Evolutionary conservation across 208 protist species (phyloP), one percentile per base, ranked within the genome.

Genomic region (Leishmania braziliensis): DNA sequence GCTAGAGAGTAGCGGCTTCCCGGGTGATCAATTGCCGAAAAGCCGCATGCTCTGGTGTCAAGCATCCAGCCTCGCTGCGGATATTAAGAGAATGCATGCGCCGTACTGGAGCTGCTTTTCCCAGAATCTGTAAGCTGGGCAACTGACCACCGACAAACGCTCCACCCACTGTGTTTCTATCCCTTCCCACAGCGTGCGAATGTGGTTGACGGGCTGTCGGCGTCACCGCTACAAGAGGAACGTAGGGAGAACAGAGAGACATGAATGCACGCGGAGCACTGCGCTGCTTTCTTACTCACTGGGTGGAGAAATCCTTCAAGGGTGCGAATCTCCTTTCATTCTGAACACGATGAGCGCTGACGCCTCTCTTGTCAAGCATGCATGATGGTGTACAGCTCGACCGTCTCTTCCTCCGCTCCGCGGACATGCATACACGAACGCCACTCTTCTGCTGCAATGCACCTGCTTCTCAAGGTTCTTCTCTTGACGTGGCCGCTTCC

Each of bases 21-120:
- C 51, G 6, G 65, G 73, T 10, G 16, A 75, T 18, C 77, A 63
- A n/a, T 78, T 95, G 29, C 89, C 92, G 3, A 68, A 53, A 12
- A 87, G 84, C 23, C 77, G 86, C 14, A 93, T 96, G 93, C 80
- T 96, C 39, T 89, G 85, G 84, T 86, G 66, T 36, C 93, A 96
- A 71, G 74, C 80, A 18, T 60, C 74, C 5, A 56, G n/a, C 0
- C 80, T 84, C 14, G 80, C 69, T 26, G 51, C 23, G 18, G 74
- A 74, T 23, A 58, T 84, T n/a, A 84, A 84, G 66, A 75, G 12
- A 33, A 69, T 60, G 48, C 80, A 84, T 46, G 80, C 74, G 33
- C 74, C 80, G 12, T 84, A 79, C 54, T 84, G 80, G 80, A 74
- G 48, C 36, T 84, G 80, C 66, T 79, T 84, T 43, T 71, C 66